phyloP scores from a whole-genome alignment of 805 yeast species.

The Candida vartiovaarae region DNA sequence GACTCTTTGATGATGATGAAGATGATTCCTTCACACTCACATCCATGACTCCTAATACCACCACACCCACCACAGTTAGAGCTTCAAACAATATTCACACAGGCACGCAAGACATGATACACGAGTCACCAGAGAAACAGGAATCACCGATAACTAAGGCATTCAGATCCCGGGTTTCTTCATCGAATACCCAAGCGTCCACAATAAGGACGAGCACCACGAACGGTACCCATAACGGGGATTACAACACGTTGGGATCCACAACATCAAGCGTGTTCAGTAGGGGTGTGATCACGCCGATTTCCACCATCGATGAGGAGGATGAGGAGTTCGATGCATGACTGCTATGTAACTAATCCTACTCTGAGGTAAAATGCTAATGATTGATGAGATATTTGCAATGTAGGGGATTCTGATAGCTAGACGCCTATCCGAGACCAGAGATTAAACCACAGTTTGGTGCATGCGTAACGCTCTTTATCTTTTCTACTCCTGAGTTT shows the following conservation, averaged over 20 bases:
- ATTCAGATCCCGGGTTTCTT: constrained; percentile 15
- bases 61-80: too few relatives aligned
- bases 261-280: constrained; percentile 14
- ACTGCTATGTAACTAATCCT: too few relatives aligned
- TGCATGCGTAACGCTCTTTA: too few relatives aligned
- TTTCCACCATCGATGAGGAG: constrained; percentile 17
- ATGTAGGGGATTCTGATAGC: too few relatives aligned
- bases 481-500: too few relatives aligned
- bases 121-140: neutral
- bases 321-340: constrained; percentile 8
- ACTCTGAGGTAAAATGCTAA: too few relatives aligned
- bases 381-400: too few relatives aligned
- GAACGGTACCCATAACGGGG: neutral
- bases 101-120: neutral
- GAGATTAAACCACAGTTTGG: too few relatives aligned
- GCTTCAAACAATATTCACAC: too few relatives aligned
- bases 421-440: too few relatives aligned
- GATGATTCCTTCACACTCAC: neutral
- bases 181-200: constrained; percentile 2
- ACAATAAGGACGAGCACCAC: neutral
- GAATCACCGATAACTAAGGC: constrained; percentile 14
- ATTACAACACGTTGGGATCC: neutral
- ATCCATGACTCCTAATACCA: neutral
- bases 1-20: constrained; percentile 1
- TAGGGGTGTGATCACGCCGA: constrained; percentile 11